Conservation (phyloP, 2,329 filamentous ascomycete genomes). For the Aspergillus pseudoviridinutans region DNA sequence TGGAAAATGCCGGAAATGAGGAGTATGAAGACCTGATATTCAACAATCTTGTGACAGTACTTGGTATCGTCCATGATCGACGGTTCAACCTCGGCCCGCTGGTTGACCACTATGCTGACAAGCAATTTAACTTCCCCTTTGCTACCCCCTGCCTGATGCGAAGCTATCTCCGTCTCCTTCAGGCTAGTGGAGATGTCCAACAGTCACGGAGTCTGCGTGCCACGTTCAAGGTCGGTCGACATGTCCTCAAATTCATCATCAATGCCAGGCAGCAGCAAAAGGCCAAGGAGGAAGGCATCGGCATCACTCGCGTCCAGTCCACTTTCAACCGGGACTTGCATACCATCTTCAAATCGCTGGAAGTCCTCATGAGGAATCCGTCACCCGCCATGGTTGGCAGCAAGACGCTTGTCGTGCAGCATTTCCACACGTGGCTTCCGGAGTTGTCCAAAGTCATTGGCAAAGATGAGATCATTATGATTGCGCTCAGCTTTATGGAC, state of each 20-base stretch:
- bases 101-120: slow-evolving; percentile 87
- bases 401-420: slow-evolving; percentile 90
- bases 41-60: slow-evolving; percentile 78
- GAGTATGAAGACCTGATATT: slow-evolving; percentile 93
- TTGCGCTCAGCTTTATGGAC: slow-evolving; percentile 91
- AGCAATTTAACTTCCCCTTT: slow-evolving; percentile 86
- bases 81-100: slow-evolving; percentile 87
- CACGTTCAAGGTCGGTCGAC: slow-evolving; percentile 90
- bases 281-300: slow-evolving; percentile 81
- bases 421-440: slow-evolving; percentile 96
- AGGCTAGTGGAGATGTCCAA: slow-evolving; percentile 76
- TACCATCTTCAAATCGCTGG: slow-evolving; percentile 83
- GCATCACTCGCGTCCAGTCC: slow-evolving; percentile 67
- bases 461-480: slow-evolving; percentile 80
- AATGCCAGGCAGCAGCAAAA: slow-evolving; percentile 82
- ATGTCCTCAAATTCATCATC: slow-evolving; percentile 91
- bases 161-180: slow-evolving; percentile 78
- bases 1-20: slow-evolving; percentile 85
- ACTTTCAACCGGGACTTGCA: slow-evolving; percentile 81
- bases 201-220: slow-evolving; percentile 80
- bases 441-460: slow-evolving; percentile 74
- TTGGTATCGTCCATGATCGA: slow-evolving; percentile 91
- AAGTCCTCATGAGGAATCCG: slow-evolving; percentile 82
- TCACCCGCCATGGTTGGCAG: slow-evolving; percentile 85
- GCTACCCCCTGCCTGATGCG: slow-evolving; percentile 83